phyloP scores from a whole-genome alignment of 495 filamentous ascomycete species.

The Daldinia caldariorum region DNA sequence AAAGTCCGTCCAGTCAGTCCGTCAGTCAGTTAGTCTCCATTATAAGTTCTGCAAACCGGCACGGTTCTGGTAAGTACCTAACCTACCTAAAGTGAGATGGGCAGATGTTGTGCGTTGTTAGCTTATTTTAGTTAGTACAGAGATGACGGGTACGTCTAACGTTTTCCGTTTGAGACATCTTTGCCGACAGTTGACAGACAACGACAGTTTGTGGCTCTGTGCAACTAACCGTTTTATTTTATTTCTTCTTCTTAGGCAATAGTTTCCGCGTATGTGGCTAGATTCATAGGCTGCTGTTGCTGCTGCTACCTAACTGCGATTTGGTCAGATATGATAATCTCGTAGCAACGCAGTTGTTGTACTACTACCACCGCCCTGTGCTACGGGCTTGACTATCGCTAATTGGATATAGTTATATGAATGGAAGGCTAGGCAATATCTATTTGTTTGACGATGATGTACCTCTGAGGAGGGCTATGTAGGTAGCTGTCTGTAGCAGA shows the following conservation, averaged over 20 bases:
- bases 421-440: constrained; percentile 2
- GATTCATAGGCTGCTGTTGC: constrained; percentile 13
- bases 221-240: constrained; percentile 27
- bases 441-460: constrained; percentile 30
- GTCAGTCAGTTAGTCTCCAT: too few species aligned
- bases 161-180: constrained; percentile 33
- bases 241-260: not conserved
- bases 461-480: not conserved
- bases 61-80: too few species aligned
- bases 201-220: constrained; percentile 33
- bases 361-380: constrained; percentile 9
- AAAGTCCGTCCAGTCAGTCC: too few species aligned
- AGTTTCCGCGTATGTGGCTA: constrained; percentile 4
- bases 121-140: too few species aligned
- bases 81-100: too few species aligned
- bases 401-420: constrained; percentile 7
- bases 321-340: constrained; percentile 34
- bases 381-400: not conserved
- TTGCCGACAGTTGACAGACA: constrained; percentile 32
- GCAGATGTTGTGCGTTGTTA: too few species aligned
- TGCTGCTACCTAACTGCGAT: not conserved
- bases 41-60: too few species aligned
- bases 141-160: too few species aligned
- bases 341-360: not conserved
- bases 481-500: constrained; percentile 8